Evolutionary conservation across 805 yeast species (phyloP), one percentile per base, ranked within the genome.

Genomic region (Priceomyces haplophilus): DNA sequence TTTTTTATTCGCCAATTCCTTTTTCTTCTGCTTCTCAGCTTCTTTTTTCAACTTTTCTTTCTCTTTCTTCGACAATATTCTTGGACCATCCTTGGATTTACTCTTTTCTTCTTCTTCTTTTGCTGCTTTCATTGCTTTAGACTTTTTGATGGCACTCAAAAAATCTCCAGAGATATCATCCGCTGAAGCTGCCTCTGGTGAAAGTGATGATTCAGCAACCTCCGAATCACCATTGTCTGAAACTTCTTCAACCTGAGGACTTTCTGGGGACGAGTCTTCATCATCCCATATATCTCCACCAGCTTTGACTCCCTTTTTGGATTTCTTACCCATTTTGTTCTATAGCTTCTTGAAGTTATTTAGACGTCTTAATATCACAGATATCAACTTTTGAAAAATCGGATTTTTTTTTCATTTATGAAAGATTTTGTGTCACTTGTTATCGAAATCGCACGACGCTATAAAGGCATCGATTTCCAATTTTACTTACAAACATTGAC

Each of bases 11-110:
- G 96, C 96, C 46, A 82, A 79, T 54, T 88, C 95, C 70, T 88
- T 89, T 83, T 91, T 91, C 65, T 82, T 78, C 54, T 83, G 87
- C 75, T 91, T 91, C 61, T 86, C 95, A 51, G 79, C 81, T 64
- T 90, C 96, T 65, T 91, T 95, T 80, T 87, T 88, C 66, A 93
- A 96, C 72, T 83, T 90, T 71, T 91, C 95, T 69, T 85, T 86
- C 59, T 86, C 98, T 69, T 91, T 89, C 78, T 91, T 93, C 44
- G 91, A 80, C 66, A 90, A 88, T 59, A 89, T 74, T 50, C 80
- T 77, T 37, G 91, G 88, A 23, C 79, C 88, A 38, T 75, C 79
- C 38, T 70, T 64, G 40, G 64, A 61, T 46, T 71, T 68, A 55
- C 63, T 68, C 48, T 78, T 76, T 42, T 78, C 78, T 53, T 79